Evolutionary conservation across 306 rosid species (phyloP), one percentile per base, ranked within the genome.

Genomic region (Trifolium pratense): DNA sequence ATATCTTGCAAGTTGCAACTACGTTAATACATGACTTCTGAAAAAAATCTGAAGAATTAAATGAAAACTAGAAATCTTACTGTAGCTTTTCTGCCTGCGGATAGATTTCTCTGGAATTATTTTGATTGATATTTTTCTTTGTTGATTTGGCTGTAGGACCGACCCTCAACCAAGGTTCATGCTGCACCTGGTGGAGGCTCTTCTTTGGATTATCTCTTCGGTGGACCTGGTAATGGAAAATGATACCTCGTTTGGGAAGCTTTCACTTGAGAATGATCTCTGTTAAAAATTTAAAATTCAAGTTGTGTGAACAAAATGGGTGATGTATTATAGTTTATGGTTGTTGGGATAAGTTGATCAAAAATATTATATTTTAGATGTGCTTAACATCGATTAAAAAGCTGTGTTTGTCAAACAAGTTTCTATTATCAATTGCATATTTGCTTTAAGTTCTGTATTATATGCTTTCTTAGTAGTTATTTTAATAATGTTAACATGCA

Each of bases 151-250:
- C 26, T 75, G 81, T 87, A 94, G 98, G 98, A 94, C 82, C 98
- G 98, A 53, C 98, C 98, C 68, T 89, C 98, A 36, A 91, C 98
- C 81, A 94, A 94, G 86, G 97, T 94, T 60, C 98, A 94, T 53
- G 75, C 98, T 76, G 97, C 97, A 55, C 98, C 98, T 7, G 97
- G 98, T 25, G 98, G 98, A 39, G 97, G 97, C 64, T 94, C 98
- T 57, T 94, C 98, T 58, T 80, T 94, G 81, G 96, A 87, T 72
- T 94, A 94, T 75, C 96, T 94, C 81, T 94, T 94, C 75, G 98
- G 87, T 56, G 87, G 89, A 1, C 90, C 81, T 20, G 84, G 88
- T 18, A 87, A 79, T 26, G 88, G 87, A 64, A 91, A 94, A 59
- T 94, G 85, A 94, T 69, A 60, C 32, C 43, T 62, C 69, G 55